Evolutionary conservation across 1,139 yeast species (phyloP), one percentile per base, ranked within the genome.

Genomic region (Yamadazyma epiphylla): DNA sequence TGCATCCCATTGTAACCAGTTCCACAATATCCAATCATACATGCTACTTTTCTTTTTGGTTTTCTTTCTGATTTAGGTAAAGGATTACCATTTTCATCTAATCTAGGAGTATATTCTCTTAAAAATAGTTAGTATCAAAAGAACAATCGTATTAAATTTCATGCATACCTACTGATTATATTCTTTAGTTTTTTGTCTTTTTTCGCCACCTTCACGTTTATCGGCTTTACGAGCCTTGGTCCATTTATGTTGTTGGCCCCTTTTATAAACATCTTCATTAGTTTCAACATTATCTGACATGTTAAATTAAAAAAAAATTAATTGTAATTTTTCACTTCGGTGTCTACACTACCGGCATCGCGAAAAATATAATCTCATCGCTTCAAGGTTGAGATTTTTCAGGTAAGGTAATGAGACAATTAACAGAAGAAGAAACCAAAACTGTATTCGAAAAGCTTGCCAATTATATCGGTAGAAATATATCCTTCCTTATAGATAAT

Each of bases 1-100:
- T 91, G 99, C 95, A 91, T 87, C 9, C 99, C 99, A 56, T 87
- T 94, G 58, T 89, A 91, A 0, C 98, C 98, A 0, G 97, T 82
- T 28, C 99, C 99, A 57, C 97, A 91, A 61, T 91, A 91, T 2
- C 99, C 98, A 45, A 91, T 70, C 80, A 88, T 71, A 42, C 86
- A 82, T 0, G 96, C 97, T 14, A 88, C 96, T 56, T 91, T 91
- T 38, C 74, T 70, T 62, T 83, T 83, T n/a, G 94, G 94, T 44
- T 67, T 69, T 45, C 91, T 64, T 48, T 80, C 87, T n/a, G 73
- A 64, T 26, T 60, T 66, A 12, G 71, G 71, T 24, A 77, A 54
- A 8, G 80, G 79, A 22, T 74, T 68, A 7, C 89, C 89, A 25
- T 77, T 57, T 17, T 65, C 82, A 52, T 80, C 87, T 51, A 77